A percentile compares a stretch with the other conserved stretches of the same genome.
These are phyloP conservation scores for Malania oleifera DNA, from an alignment of 164 flowering plant genomes.

Conservation along the genomic window DNA sequence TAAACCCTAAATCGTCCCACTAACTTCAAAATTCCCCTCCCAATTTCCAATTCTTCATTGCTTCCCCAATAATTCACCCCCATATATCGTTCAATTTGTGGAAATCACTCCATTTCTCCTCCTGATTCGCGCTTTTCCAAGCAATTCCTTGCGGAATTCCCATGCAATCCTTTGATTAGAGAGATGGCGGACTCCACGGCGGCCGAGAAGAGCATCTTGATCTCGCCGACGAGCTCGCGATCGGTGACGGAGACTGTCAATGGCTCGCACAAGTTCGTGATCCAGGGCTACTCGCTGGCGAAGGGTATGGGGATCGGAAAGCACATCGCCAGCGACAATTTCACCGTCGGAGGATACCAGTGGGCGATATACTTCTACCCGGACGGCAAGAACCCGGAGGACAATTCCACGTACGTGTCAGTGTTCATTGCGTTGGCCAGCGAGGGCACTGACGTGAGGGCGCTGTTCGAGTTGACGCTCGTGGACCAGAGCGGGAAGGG, in stretches of 20 bases:
- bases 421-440: conserved; percentile 89
- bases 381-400: conserved; percentile 84
- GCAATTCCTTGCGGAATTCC: too few relatives aligned
- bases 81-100: too few relatives aligned
- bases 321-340: conserved; percentile 80
- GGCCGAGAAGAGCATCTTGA: not conserved
- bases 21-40: too few relatives aligned
- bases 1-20: too few relatives aligned
- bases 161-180: too few relatives aligned
- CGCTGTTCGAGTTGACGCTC: conserved; percentile 74
- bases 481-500: conserved; percentile 86
- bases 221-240: conserved; percentile 57
- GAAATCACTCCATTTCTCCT: too few relatives aligned
- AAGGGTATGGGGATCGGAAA: conserved; percentile 91
- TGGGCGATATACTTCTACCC: conserved; percentile 85
- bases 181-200: too few relatives aligned
- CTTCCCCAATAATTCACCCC: too few relatives aligned
- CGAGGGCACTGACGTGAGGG: conserved; percentile 77
- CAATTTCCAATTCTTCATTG: too few relatives aligned
- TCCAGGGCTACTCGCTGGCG: conserved; percentile 79
- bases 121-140: too few relatives aligned
- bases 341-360: conserved; percentile 73
- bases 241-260: conserved; percentile 72
- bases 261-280: conserved; percentile 79
- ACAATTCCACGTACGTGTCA: conserved; percentile 75